A percentile compares a stretch with the other conserved stretches of the same genome.
These are phyloP conservation scores for Tylopilus cervinicoccineus DNA, from an alignment of 768 basidiomycete species.

Conservation along the genomic window DNA sequence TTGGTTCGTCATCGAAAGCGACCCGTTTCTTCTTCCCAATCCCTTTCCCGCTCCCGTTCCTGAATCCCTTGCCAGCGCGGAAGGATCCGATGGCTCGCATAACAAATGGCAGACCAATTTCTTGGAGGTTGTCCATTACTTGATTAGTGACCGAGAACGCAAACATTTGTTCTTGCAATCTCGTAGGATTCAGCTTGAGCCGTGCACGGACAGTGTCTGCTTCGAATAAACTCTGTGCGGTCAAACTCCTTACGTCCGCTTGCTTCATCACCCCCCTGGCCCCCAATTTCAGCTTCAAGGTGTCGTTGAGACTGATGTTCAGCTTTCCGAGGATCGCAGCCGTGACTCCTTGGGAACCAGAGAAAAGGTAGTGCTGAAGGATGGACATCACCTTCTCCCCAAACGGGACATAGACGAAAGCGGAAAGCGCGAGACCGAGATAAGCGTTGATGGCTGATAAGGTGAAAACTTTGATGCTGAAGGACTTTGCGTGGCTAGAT, in stretches of 20 bases:
- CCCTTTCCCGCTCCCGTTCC: conserved; percentile 20
- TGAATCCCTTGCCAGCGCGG: conserved; percentile 40
- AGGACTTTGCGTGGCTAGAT: conserved; percentile 68
- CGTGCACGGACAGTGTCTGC: conserved; percentile 46
- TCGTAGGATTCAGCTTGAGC: conserved; percentile 57
- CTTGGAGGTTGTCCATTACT: conserved; percentile 69
- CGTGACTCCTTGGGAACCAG: conserved; percentile 12
- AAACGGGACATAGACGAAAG: conserved; percentile 94
- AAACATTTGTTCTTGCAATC: conserved; percentile 90
- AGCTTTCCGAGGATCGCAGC: conserved; percentile 20
- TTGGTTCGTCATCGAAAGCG: conserved; percentile 61
- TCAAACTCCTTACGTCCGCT: conserved; percentile 12
- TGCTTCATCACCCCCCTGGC: conserved; percentile 5
- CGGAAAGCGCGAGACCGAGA: conserved; percentile 86
- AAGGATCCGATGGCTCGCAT: conserved; percentile 54
- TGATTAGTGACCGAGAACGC: conserved; percentile 91
- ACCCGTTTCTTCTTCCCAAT: conserved; percentile 58
- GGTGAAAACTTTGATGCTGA: conserved; percentile 89
- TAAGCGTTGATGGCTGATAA: conserved; percentile 89
- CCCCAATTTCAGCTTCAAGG: conserved; percentile 28
- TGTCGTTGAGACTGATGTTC: conserved; percentile 24
- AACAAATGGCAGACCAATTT: conserved; percentile 79
- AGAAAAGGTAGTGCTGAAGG: conserved; percentile 33
- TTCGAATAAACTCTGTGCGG: conserved; percentile 42
- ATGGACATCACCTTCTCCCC: conserved; percentile 77